These are phyloP conservation scores for Boletus rex-veris DNA, from an alignment of 768 basidiomycete species.

Conservation along the genomic window DNA sequence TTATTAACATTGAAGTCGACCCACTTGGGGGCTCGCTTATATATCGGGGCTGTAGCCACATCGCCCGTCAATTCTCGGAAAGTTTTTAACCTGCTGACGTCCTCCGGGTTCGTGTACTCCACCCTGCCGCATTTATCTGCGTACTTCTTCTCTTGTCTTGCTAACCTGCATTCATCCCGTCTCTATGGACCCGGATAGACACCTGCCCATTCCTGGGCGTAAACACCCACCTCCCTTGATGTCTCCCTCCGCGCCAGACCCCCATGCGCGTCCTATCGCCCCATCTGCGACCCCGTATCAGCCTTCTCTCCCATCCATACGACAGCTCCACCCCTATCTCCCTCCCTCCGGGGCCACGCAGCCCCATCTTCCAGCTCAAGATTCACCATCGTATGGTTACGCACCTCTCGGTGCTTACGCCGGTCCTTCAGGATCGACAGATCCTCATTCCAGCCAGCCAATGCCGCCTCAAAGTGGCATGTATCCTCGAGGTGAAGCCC, in stretches of 20 bases:
- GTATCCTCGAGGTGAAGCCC: slow-evolving; percentile 35
- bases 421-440: slow-evolving; percentile 26
- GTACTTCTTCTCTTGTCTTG: slow-evolving; percentile 6
- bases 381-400: slow-evolving; percentile 27
- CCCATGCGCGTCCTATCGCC: slow-evolving; percentile 26
- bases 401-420: slow-evolving; percentile 22
- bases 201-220: slow-evolving; percentile 33
- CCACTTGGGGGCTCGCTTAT: slow-evolving; percentile 28
- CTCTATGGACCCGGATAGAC: slow-evolving; percentile 38
- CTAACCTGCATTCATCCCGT: slow-evolving; percentile 14
- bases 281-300: slow-evolving; percentile 23
- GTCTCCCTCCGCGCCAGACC: slow-evolving; percentile 25
- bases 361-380: slow-evolving; percentile 26
- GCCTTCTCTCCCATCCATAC: slow-evolving; percentile 58
- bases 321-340: slow-evolving; percentile 63
- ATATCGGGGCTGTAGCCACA: slow-evolving; percentile 29
- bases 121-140: slow-evolving; percentile 21
- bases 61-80: slow-evolving; percentile 20
- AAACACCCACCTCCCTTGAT: slow-evolving; percentile 28
- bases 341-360: slow-evolving; percentile 44
- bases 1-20: slow-evolving; percentile 28
- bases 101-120: slow-evolving; percentile 22
- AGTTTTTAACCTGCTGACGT: slow-evolving; percentile 22
- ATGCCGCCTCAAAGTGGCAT: slow-evolving; percentile 20
- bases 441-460: slow-evolving; percentile 21